Evolutionary conservation across 2,329 filamentous ascomycete species (phyloP), one percentile per base, ranked within the genome.

Genomic region (Cytospora piceae): DNA sequence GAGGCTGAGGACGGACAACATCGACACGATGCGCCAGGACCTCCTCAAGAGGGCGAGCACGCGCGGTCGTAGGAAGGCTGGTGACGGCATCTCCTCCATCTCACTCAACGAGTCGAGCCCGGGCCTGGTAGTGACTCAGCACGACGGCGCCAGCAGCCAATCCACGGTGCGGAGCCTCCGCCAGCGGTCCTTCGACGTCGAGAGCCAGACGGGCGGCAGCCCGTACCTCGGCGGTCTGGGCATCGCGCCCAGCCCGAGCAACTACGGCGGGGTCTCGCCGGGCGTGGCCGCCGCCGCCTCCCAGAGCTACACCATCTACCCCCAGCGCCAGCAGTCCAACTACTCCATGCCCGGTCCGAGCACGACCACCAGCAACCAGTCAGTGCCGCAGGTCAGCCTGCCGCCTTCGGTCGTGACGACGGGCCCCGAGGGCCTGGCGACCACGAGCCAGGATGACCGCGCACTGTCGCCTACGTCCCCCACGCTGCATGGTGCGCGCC

Each of bases 1-100:
- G 39, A 63, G 66, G 7, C 31, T 59, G 31, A 58, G 61, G 37
- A 42, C 53, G 31, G 61, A 67, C 12, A 61, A 64, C 58, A 61
- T 67, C 20, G 67, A 68, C 51, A 53, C 60, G 51, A 29, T 68
- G 37, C 67, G 67, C 5, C 27, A 55, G 14, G 65, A 67, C 31
- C 61, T 67, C 4, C 37, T 68, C 17, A 58, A 61, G 34, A 61
- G 64, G n/a, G 54, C 58, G 46, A 67, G 58, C 42, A 64, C 64
- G 17, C 61, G 53, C 12, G 67, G 67, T 2, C 67, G 64, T 11
- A 58, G 67, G 51, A 63, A 60, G 58, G 64, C 67, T 5, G 67
- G 67, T 22, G 64, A 67, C 2, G 61, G 60, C 27, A 42, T 68
- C 8, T 64, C 67, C 20, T 4, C 57, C 9, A 53, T 46, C 5